Evolutionary conservation across 148 eudicot genomes (phyloP).

Genomic region (Pharnaceum exiguum): DNA sequence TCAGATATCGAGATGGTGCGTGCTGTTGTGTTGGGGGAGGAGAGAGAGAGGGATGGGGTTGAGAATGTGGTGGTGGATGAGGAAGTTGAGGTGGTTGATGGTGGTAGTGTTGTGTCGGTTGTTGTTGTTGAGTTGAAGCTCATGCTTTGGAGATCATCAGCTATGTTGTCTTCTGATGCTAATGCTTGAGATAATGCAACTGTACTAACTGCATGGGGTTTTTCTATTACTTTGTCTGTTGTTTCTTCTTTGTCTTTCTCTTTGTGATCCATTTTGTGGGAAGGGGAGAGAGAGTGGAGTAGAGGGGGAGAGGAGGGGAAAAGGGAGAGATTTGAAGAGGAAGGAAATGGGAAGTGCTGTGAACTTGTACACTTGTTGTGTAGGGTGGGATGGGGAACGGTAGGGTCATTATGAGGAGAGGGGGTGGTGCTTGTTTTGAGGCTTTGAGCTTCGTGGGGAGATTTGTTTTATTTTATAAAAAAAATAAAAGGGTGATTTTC

Average conservation of each 20-base stretch:
- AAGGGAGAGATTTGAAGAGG: background rate
- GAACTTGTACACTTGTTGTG: background rate
- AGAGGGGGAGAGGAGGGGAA: background rate
- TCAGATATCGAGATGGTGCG: constrained; percentile 49
- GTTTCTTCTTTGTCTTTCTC: constrained; percentile 1
- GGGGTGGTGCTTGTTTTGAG: too few relatives aligned
- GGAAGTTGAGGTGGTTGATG: constrained; percentile 61
- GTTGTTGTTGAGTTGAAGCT: constrained; percentile 81
- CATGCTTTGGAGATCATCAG: constrained; percentile 70
- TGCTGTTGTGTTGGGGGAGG: constrained; percentile 14
- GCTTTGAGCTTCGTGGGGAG: constrained; percentile 16
- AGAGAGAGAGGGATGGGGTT: constrained; percentile 35
- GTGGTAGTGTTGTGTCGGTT: constrained; percentile 43
- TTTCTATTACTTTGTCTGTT: background rate
- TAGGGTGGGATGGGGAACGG: background rate
- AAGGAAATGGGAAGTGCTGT: constrained; percentile 15
- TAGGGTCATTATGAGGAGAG: background rate
- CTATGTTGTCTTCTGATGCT: constrained; percentile 41
- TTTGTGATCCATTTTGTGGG: constrained; percentile 15
- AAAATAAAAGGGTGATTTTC: constrained; percentile 6
- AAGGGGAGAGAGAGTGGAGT: background rate
- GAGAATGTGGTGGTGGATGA: constrained; percentile 55
- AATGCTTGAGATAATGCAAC: background rate
- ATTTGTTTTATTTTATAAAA: background rate
- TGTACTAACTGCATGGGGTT: background rate